These are phyloP conservation scores for Furcasterigmium sp. DNA, from an alignment of 2,329 filamentous ascomycete species.

Conservation along the genomic window DNA sequence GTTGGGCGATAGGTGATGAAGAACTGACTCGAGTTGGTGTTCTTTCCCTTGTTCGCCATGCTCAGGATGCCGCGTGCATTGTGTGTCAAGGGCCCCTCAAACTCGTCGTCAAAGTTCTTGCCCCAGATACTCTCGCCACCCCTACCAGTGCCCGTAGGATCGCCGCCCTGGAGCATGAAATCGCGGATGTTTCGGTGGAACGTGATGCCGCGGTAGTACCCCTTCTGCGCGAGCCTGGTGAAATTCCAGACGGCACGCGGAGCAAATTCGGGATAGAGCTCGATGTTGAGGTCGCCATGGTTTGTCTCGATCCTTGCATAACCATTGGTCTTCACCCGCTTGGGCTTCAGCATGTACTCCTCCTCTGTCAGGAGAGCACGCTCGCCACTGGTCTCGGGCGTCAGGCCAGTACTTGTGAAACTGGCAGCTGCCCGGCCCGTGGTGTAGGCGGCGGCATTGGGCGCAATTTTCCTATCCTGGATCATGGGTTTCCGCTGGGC, in stretches of 20 bases:
- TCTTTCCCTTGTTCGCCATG: slow-evolving; percentile 99
- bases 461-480: slow-evolving; percentile 56
- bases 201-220: slow-evolving; percentile 77
- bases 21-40: slow-evolving; percentile 92
- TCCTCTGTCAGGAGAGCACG: slow-evolving; percentile 85
- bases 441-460: slow-evolving; percentile 86
- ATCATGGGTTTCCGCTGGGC: slow-evolving; percentile 38
- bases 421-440: slow-evolving; percentile 88
- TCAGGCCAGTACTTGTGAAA: slow-evolving; percentile 91
- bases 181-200: slow-evolving; percentile 94
- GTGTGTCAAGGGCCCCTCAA: slow-evolving; percentile 85
- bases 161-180: slow-evolving; percentile 98
- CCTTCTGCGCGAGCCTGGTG: slow-evolving; percentile 76
- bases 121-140: slow-evolving; percentile 92
- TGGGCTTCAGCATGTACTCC: slow-evolving; percentile 93
- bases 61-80: slow-evolving; percentile 73
- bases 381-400: slow-evolving; percentile 83
- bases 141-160: slow-evolving; percentile 85
- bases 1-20: slow-evolving; percentile 87
- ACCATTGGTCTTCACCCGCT: slow-evolving; percentile 81
- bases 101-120: slow-evolving; percentile 89
- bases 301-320: slow-evolving; percentile 89
- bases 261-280: slow-evolving; percentile 85
- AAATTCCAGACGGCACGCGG: slow-evolving; percentile 98
- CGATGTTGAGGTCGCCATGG: slow-evolving; percentile 77